These are phyloP conservation scores for Calonectria pseudoreteaudii DNA, from an alignment of 2,329 filamentous ascomycete genomes.

Conservation along the genomic window DNA sequence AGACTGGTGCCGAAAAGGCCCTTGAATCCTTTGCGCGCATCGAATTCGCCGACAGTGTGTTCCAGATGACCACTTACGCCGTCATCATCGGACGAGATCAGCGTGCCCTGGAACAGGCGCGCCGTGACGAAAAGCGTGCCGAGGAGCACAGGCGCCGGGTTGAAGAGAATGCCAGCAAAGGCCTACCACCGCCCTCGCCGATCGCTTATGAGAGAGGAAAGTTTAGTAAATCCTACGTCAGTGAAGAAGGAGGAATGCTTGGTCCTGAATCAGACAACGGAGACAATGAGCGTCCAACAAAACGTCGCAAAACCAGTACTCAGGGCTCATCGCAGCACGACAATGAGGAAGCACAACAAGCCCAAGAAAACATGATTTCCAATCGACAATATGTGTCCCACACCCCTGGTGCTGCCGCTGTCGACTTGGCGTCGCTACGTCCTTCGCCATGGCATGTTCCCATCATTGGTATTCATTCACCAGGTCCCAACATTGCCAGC, in stretches of 20 bases:
- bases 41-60: slow-evolving; percentile 80
- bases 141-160: slow-evolving; percentile 58
- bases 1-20: slow-evolving; percentile 52
- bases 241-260: slow-evolving; percentile 76
- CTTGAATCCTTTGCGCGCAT: slow-evolving; percentile 71
- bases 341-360: slow-evolving; percentile 52
- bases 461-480: slow-evolving; percentile 79
- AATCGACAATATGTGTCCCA: slow-evolving; percentile 72
- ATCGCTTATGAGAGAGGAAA: slow-evolving; percentile 64
- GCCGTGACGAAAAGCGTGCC: slow-evolving; percentile 61
- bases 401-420: slow-evolving; percentile 68
- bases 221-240: slow-evolving; percentile 74
- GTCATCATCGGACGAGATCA: slow-evolving; percentile 80
- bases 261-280: slow-evolving; percentile 72
- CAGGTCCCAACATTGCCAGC: slow-evolving; percentile 68
- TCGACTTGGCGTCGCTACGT: slow-evolving; percentile 69
- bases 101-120: slow-evolving; percentile 66
- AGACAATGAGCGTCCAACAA: slow-evolving; percentile 57
- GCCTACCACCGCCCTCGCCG: slow-evolving; percentile 64
- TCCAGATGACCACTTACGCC: slow-evolving; percentile 81
- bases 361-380: slow-evolving; percentile 61
- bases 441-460: slow-evolving; percentile 73
- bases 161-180: slow-evolving; percentile 60
- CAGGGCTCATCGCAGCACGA: slow-evolving; percentile 57
- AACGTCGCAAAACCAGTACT: slow-evolving; percentile 60